Evolutionary conservation across 73 alveolate species (phyloP), one percentile per base, ranked within the genome.

Genomic region (Paraurostyla sp.): DNA sequence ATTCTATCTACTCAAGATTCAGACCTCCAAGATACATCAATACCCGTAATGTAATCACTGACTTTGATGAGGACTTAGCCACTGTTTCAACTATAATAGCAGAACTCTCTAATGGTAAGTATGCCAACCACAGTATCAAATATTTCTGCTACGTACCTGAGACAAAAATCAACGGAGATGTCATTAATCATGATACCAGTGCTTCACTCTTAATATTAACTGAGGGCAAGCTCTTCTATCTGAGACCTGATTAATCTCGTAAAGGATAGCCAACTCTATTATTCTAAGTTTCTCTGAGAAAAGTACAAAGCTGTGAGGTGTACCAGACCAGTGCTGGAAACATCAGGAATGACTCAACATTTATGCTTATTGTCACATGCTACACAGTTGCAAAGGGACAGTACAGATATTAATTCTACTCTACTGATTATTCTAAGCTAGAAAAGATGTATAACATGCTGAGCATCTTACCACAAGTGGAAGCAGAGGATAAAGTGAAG

Each of bases 11-110:
- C 7, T 96, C 96, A 58, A 88, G 99, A 63, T 92, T 93, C 88
- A 91, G 99, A 92, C 91, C 82, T 40, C 98, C 98, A 16, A 87
- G 99, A 81, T 92, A 92, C 27, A 88, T 95, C 76, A 92, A 88
- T 59, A 80, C 91, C 35, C 48, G 92, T 22, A 33, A 32, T 20
- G 58, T 50, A 20, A 78, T 78, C 22, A 27, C 59, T 9, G 80
- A 27, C 32, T 78, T 32, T 52, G 89, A 78, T 52, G 76, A 78
- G 45, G 89, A 52, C 6, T n/a, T 51, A n/a, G 89, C 89, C 1
- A 27, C 23, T n/a, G 89, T 78, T 0, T n/a, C 69, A 48, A n/a
- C 23, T 0, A 33, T 78, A 0, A 6, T 78, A 40, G 30, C 50
- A n/a, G 49, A 36, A 1, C 15, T 51, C 40, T 27, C 23, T 32